Conservation (phyloP, 31 red algal species). For the Endocladia muricata region DNA sequence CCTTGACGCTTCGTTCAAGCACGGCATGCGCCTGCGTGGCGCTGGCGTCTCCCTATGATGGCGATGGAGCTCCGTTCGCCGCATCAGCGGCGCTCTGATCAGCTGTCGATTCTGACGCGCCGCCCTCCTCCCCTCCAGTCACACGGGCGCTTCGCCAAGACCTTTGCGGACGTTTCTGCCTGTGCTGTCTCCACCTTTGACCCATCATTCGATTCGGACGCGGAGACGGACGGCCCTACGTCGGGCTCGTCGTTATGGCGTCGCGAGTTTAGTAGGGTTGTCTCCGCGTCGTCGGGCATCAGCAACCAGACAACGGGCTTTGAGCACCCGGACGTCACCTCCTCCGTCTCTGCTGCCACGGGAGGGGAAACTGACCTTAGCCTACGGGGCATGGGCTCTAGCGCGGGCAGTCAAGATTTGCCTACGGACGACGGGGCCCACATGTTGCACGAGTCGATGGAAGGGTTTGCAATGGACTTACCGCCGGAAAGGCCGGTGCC, state of each 20-base stretch:
- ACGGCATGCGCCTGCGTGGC: no score
- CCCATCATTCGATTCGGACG: slow-evolving; percentile 25
- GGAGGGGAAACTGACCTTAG: background rate
- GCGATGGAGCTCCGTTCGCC: no score
- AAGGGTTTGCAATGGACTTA: background rate
- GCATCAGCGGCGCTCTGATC: no score
- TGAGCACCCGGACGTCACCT: background rate
- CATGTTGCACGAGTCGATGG: background rate
- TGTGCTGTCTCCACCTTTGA: slow-evolving; percentile 17
- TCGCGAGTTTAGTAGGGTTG: slow-evolving; percentile 27
- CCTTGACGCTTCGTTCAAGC: no score
- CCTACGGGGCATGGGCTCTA: background rate
- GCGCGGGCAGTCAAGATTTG: no score
- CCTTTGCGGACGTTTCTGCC: slow-evolving; percentile 10
- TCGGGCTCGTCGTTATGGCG: slow-evolving; percentile 37
- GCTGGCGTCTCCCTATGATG: no score
- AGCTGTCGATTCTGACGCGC: no score
- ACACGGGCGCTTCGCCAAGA: slow-evolving; percentile 32
- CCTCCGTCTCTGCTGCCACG: background rate
- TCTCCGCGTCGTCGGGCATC: slow-evolving; percentile 11
- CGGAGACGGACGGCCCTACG: slow-evolving; percentile 38
- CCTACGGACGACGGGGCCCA: background rate
- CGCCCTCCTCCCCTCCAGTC: slow-evolving; percentile 34
- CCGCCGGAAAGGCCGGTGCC: background rate
- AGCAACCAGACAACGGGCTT: background rate